A percentile compares a stretch with the other conserved stretches of the same genome.
phyloP scores from a whole-genome alignment of 106 monocot species.

The Posidonia australis region DNA sequence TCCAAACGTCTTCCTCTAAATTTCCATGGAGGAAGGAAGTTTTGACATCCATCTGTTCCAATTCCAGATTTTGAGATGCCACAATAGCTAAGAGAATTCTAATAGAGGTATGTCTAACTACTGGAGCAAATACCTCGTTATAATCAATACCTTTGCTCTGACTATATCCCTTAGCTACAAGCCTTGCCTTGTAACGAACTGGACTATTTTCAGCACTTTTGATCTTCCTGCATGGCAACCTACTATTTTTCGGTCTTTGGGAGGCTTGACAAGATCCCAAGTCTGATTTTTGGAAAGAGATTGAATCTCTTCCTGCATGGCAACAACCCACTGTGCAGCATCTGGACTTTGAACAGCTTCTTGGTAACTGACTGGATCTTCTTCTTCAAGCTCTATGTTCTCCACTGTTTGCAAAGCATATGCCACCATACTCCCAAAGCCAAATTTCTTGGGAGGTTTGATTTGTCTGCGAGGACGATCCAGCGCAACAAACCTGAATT shows the following conservation, averaged over 20 bases:
- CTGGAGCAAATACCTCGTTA: background rate
- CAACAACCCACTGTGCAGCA: background rate
- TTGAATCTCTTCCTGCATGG: background rate
- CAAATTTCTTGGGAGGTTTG: background rate
- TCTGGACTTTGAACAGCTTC: background rate
- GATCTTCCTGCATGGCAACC: background rate
- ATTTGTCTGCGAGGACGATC: background rate
- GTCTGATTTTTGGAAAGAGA: background rate
- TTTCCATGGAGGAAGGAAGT: background rate
- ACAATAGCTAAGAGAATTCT: background rate
- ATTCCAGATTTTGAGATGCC: background rate
- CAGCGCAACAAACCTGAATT: background rate
- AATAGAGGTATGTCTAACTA: background rate
- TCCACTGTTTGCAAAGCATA: background rate
- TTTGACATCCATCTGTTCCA: background rate
- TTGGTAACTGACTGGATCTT: background rate
- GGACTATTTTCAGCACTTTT: background rate
- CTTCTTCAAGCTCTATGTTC: background rate
- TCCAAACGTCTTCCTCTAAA: background rate
- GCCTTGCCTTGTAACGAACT: background rate
- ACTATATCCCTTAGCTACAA: background rate
- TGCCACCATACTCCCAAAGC: background rate
- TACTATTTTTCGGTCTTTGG: background rate
- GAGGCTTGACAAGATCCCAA: background rate
- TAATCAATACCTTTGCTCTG: background rate